These are phyloP conservation scores for Beta corolliflora DNA, from an alignment of 179 eudicot genomes.

Conservation along the genomic window DNA sequence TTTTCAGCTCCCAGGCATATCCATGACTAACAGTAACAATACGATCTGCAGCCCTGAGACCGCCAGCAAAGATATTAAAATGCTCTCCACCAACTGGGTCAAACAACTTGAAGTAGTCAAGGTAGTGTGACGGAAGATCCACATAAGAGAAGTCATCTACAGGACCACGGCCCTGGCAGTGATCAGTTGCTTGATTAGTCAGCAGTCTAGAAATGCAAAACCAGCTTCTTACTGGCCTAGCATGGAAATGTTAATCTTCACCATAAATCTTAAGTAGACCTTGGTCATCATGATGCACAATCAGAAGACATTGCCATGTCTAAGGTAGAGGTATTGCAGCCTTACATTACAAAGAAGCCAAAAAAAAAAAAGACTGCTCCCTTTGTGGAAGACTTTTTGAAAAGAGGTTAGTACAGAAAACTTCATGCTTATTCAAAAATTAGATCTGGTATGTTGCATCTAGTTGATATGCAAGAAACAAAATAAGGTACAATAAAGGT, in stretches of 20 bases:
- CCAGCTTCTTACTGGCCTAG: not conserved
- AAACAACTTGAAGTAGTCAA: conserved; percentile 66
- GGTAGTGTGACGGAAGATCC: conserved; percentile 86
- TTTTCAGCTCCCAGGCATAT: conserved; percentile 93
- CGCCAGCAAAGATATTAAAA: conserved; percentile 90
- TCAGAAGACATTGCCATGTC: not conserved
- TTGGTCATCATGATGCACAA: not conserved
- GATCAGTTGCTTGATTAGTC: conserved; percentile 4
- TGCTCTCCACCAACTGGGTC: conserved; percentile 97
- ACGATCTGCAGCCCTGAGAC: conserved; percentile 85
- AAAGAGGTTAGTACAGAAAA: not conserved
- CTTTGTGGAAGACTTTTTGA: not conserved
- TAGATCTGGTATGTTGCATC: not conserved
- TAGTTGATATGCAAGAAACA: not conserved
- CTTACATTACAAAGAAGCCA: not conserved
- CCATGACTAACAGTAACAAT: conserved; percentile 94
- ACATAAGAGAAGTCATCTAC: conserved; percentile 67
- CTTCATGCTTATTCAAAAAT: not conserved
- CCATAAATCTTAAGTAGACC: not conserved
- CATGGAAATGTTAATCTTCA: not conserved
- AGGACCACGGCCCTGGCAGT: conserved; percentile 92
- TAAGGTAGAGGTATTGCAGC: not conserved
- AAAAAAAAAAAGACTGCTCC: not conserved
- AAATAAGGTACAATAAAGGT: not conserved
- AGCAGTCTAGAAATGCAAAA: not conserved